Conservation (phyloP, 371 early-diverging fungal species). For the Mucor indicus region DNA sequence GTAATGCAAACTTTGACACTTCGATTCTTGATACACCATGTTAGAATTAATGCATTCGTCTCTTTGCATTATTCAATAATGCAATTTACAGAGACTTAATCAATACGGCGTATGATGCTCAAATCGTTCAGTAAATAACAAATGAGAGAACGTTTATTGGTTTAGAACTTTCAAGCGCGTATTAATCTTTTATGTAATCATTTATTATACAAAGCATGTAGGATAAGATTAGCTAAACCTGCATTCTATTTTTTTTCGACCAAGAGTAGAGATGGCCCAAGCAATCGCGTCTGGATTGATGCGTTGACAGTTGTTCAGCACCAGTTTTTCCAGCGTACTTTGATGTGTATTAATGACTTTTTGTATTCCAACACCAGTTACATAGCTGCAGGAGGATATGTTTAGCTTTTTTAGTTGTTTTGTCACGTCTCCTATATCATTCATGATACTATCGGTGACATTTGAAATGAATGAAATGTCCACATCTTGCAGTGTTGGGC, state of each 20-base stretch:
- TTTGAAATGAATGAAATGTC: slow-evolving; percentile 1
- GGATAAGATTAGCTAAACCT: too few species aligned
- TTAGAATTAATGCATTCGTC: too few species aligned
- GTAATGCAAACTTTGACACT: too few species aligned
- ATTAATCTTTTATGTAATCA: too few species aligned
- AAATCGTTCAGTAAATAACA: too few species aligned
- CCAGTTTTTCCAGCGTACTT: slow-evolving; percentile 7
- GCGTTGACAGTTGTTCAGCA: slow-evolving; percentile 19
- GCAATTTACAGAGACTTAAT: too few species aligned
- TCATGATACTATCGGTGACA: slow-evolving; percentile 19
- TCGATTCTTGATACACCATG: too few species aligned
- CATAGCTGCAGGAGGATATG: slow-evolving; percentile 17
- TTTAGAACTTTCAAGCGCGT: too few species aligned
- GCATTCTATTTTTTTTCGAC: slow-evolving; percentile 12
- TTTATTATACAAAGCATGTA: too few species aligned
- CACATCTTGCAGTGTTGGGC: slow-evolving; percentile 7
- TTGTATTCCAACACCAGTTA: slow-evolving; percentile 31
- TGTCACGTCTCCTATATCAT: slow-evolving; percentile 2
- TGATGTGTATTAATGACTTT: slow-evolving; percentile 13
- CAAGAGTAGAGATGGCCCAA: slow-evolving; percentile 18
- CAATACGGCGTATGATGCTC: too few species aligned
- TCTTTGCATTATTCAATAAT: too few species aligned
- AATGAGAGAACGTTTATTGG: too few species aligned
- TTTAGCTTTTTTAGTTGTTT: slow-evolving; percentile 16
- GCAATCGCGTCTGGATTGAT: slow-evolving; percentile 23